Evolutionary conservation across 768 basidiomycete genomes (phyloP), one percentile per base, ranked within the genome.

Genomic region (Mycena crocata): DNA sequence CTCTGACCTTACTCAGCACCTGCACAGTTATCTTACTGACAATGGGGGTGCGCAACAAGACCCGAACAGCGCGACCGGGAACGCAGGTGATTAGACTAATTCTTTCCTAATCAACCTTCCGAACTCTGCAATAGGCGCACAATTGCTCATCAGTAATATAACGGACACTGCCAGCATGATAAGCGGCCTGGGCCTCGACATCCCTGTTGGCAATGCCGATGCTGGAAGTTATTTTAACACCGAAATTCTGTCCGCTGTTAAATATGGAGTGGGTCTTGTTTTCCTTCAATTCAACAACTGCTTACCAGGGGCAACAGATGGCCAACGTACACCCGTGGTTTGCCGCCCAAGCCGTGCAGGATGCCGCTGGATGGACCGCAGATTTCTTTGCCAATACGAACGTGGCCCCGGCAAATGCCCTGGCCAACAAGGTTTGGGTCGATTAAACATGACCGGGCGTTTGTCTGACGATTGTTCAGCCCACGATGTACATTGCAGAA

Each of bases 261-360:
- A 93, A 71, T 94, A 89, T 71, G 93, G 91, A 52, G 90, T 90
- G 75, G 34, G 86, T 82, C 10, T 49, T 35, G 30, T 8, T 49
- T 54, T 51, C 32, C 37, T n/a, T n/a, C n/a, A n/a, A n/a, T n/a
- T n/a, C n/a, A n/a, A n/a, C n/a, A n/a, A n/a, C n/a, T n/a, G n/a
- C n/a, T n/a, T n/a, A n/a, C n/a, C n/a, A n/a, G n/a, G n/a, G n/a
- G n/a, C n/a, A n/a, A n/a, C n/a, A 91, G 89, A 87, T 96, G 90
- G 86, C 93, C 9, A 97, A 97, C 67, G 94, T 95, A 13, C 95
- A 97, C 73, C 90, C 95, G 5, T 96, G 93, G 94, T 99, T 98
- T 75, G 96, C 92, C n/a, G 89, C 90, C 69, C 85, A 91, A 34
- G 83, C 87, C 6, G 88, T 91, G 24, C 75, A 87, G 8, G 72